Evolutionary conservation across 192 early-diverging fungal genomes (phyloP), one percentile per base, ranked within the genome.

Genomic region (Diversispora epigaea): DNA sequence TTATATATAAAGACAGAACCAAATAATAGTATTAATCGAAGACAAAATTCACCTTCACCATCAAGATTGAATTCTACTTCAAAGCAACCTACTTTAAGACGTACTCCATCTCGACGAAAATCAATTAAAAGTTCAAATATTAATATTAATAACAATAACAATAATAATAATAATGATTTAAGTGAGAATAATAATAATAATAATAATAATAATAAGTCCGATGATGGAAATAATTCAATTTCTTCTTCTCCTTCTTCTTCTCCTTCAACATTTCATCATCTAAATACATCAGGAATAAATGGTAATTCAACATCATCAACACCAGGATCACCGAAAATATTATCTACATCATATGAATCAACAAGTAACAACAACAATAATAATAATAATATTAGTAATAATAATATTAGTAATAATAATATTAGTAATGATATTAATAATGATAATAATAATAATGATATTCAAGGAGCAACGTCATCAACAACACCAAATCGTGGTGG

Each of bases 181-280:
- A 49, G 9, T 21, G 17, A 9, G 21, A 47, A 17, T 25, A 25
- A n/a, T 47, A 47, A 47, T 47, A 22, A 67, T 19, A 47, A 17
- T 25, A 25, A n/a, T 47, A 47, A 47, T 47, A 22, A 67, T 19
- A 19, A 43, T 11, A 67, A 67, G n/a, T 21, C 15, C 6, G 45
- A 67, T 47, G 45, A 67, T 77, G 60, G 76, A 76, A 43, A 77
- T 79, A 78, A 60, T 68, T n/a, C 67, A 78, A 17, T 69, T 68
- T 21, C 78, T 73, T 60, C 81, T 73, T 44, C 78, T 76, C 25
- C 25, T 32, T 32, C 25, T 32, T 32, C 25, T 32, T 32, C 25
- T 32, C 0, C 25, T 32, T 32, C 25, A 32, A 32, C 25, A 32
- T 32, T 32, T 32, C 25, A 32, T 32, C 25, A 32, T 32, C 25